Evolutionary conservation across 1,284 basidiomycete genomes (phyloP).

Genomic region (Athelia psychrophila): DNA sequence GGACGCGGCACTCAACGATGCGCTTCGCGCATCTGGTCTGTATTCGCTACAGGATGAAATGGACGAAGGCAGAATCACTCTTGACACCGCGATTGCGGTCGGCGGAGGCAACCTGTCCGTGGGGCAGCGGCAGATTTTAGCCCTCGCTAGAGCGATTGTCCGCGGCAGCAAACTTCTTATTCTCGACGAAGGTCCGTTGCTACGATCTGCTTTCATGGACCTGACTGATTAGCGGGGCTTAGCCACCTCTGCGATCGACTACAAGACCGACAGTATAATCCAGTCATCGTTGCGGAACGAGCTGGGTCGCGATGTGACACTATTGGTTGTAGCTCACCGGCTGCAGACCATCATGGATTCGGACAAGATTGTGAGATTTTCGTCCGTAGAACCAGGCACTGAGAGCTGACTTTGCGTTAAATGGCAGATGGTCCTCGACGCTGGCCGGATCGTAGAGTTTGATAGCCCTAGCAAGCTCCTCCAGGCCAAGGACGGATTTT

Average conservation of each 20-base stretch:
- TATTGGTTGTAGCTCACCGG: slow-evolving; percentile 33
- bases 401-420: slow-evolving; percentile 30
- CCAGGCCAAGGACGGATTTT: slow-evolving; percentile 42
- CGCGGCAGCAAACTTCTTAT: slow-evolving; percentile 57
- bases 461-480: slow-evolving; percentile 63
- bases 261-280: slow-evolving; percentile 35
- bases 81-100: slow-evolving; percentile 51
- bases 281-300: slow-evolving; percentile 34
- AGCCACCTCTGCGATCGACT: slow-evolving; percentile 22
- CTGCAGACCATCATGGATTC: slow-evolving; percentile 31
- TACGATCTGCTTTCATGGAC: not conserved
- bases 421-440: slow-evolving; percentile 49
- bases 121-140: slow-evolving; percentile 69
- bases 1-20: slow-evolving; percentile 56
- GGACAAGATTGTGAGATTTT: slow-evolving; percentile 61
- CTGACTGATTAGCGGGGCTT: not conserved
- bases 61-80: slow-evolving; percentile 46
- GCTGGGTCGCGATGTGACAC: slow-evolving; percentile 22
- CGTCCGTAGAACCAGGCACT: slow-evolving; percentile 82
- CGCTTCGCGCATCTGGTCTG: slow-evolving; percentile 52
- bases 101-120: slow-evolving; percentile 68
- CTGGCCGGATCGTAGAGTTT: slow-evolving; percentile 44
- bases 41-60: slow-evolving; percentile 47
- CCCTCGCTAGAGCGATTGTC: slow-evolving; percentile 56
- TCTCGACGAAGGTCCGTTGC: slow-evolving; percentile 50